Evolutionary conservation across 768 basidiomycete genomes (phyloP).

Genomic region (Mycena filopes): DNA sequence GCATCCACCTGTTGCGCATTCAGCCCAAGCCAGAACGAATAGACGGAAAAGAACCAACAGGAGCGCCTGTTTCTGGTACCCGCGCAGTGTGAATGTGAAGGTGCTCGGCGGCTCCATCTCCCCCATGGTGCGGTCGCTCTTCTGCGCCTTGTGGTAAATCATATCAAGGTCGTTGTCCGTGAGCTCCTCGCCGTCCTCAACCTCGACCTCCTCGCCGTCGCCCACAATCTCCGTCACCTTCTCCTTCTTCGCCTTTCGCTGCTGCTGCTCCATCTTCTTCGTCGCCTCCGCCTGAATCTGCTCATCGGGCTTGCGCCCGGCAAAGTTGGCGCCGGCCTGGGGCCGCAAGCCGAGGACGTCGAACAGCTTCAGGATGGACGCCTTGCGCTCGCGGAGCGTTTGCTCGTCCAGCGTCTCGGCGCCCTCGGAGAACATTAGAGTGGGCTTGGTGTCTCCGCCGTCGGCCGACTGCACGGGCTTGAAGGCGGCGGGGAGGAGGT

Average conservation of each 20-base stretch:
- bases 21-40: conserved; percentile 3
- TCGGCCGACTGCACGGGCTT: conserved; percentile 53
- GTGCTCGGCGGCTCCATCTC: conserved; percentile 85
- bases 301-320: conserved; percentile 45
- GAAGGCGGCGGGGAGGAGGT: conserved; percentile 77
- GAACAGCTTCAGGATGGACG: conserved; percentile 78
- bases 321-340: conserved; percentile 53
- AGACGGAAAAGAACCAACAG: conserved; percentile 53
- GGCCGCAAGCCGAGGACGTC: conserved; percentile 78
- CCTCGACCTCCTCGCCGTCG: conserved; percentile 84
- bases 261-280: conserved; percentile 53
- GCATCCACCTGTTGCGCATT: conserved; percentile 82
- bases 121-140: conserved; percentile 76
- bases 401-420: conserved; percentile 85
- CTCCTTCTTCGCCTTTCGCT: conserved; percentile 55
- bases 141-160: conserved; percentile 92
- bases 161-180: conserved; percentile 82
- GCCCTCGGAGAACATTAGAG: conserved; percentile 74
- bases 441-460: conserved; percentile 42
- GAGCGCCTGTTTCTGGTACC: conserved; percentile 95
- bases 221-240: conserved; percentile 77
- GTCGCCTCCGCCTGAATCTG: conserved; percentile 52
- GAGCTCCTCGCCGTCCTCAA: conserved; percentile 85
- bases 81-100: conserved; percentile 80
- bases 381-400: conserved; percentile 82